These are phyloP conservation scores for Diplodia mutila DNA, from an alignment of 2,329 filamentous ascomycete species.

Conservation along the genomic window DNA sequence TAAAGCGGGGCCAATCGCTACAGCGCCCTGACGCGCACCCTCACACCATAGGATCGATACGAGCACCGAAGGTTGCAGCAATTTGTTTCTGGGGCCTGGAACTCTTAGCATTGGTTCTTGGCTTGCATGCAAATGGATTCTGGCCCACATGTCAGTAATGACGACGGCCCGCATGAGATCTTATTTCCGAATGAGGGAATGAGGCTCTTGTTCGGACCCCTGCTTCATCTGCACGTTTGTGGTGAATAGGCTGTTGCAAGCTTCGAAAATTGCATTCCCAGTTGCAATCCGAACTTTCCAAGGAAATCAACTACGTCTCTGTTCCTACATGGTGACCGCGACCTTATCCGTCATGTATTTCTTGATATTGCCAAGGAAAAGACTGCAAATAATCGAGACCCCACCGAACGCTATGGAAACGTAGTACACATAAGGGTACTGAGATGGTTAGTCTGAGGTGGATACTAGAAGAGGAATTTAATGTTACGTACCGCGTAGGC, in stretches of 20 bases:
- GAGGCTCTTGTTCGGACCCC: neutral
- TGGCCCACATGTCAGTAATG: neutral
- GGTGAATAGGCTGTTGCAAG: neutral
- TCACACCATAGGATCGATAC: neutral
- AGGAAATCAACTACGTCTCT: too few species aligned
- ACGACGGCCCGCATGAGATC: neutral
- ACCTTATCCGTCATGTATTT: conserved; percentile 28
- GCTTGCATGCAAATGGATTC: neutral
- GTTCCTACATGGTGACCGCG: conserved; percentile 20
- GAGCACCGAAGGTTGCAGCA: neutral
- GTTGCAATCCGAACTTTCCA: neutral
- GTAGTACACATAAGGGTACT: conserved; percentile 26
- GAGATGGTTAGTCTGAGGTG: neutral
- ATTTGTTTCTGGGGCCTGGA: neutral
- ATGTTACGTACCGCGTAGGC: conserved; percentile 3
- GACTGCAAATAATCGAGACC: conserved; percentile 14
- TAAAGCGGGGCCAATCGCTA: neutral
- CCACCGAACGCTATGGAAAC: conserved; percentile 22
- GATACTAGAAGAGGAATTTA: neutral
- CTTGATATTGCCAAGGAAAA: conserved; percentile 24
- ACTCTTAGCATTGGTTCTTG: neutral
- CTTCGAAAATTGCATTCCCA: neutral
- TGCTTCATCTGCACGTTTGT: neutral
- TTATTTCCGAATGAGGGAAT: neutral
- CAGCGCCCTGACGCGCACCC: neutral